A percentile compares a stretch with the other conserved stretches of the same genome.
These are phyloP conservation scores for Aschersonia sp. DNA, from an alignment of 2,329 filamentous ascomycete species.

Conservation along the genomic window DNA sequence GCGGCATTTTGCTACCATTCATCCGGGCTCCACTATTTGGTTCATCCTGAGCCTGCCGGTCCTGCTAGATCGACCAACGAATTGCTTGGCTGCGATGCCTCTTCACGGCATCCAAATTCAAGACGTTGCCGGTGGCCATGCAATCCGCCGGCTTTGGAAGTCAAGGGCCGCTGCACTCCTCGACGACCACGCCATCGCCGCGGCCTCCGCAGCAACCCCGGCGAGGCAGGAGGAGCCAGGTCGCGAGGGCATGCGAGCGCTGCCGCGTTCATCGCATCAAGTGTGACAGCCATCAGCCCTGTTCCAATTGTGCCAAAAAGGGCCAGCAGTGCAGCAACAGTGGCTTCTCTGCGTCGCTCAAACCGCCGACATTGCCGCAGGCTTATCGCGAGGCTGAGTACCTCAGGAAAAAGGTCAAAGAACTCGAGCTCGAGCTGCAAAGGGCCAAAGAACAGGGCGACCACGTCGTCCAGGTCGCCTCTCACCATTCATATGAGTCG, in stretches of 20 bases:
- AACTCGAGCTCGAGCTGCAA: background rate
- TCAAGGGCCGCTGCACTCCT: background rate
- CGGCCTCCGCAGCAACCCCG: background rate
- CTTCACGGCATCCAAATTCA: background rate
- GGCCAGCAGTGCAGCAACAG: constrained; percentile 16
- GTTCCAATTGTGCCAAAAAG: constrained; percentile 18
- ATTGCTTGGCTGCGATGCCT: background rate
- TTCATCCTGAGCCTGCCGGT: background rate
- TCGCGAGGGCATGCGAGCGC: background rate
- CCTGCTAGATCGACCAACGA: background rate
- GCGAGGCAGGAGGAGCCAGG: background rate
- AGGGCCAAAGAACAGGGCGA: background rate
- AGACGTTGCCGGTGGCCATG: background rate
- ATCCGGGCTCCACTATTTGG: background rate
- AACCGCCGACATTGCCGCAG: constrained; percentile 12
- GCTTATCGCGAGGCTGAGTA: constrained; percentile 5
- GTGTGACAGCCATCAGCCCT: constrained; percentile 22
- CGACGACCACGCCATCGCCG: background rate
- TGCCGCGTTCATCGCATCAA: constrained; percentile 19
- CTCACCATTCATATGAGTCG: background rate
- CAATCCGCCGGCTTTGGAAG: background rate
- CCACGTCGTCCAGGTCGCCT: background rate
- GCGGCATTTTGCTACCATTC: background rate
- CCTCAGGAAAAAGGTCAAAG: background rate
- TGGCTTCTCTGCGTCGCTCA: constrained; percentile 9